phyloP scores from a whole-genome alignment of 805 yeast species.

The Hanseniaspora opuntiae region DNA sequence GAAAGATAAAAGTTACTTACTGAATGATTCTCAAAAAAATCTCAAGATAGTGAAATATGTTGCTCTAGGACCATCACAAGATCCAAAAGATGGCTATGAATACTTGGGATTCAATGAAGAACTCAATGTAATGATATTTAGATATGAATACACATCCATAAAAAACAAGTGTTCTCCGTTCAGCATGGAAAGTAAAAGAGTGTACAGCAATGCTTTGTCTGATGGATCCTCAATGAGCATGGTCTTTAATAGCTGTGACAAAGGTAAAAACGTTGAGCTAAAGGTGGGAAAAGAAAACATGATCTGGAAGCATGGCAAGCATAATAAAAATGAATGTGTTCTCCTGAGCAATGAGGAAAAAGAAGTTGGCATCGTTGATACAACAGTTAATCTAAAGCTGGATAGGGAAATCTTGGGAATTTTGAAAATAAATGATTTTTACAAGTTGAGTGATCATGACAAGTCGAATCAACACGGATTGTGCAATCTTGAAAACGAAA shows the following conservation, averaged over 20 bases:
- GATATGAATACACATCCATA: not conserved
- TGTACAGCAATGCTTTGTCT: not conserved
- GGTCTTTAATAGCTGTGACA: not conserved
- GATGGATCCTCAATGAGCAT: not conserved
- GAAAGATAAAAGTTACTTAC: slow-evolving; percentile 1
- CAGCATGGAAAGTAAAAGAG: not conserved
- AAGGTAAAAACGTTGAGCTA: not conserved
- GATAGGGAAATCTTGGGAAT: not conserved
- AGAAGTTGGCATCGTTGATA: not conserved
- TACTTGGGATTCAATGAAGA: not conserved
- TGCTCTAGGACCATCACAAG: not conserved
- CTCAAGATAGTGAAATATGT: not conserved
- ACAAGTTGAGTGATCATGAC: not conserved
- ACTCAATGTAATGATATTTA: not conserved
- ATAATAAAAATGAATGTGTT: not conserved
- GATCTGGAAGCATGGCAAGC: not conserved
- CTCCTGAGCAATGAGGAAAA: not conserved
- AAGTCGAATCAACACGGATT: not conserved
- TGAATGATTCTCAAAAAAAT: slow-evolving; percentile 6
- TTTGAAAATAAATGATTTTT: not conserved
- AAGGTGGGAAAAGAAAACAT: not conserved
- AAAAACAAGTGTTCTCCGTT: not conserved
- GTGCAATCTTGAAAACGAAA: not conserved
- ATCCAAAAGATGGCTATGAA: not conserved
- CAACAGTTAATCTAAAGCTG: not conserved